A percentile compares a stretch with the other conserved stretches of the same genome.
These are phyloP conservation scores for Lachnum nothofagi DNA, from an alignment of 2,329 filamentous ascomycete genomes.

Conservation along the genomic window DNA sequence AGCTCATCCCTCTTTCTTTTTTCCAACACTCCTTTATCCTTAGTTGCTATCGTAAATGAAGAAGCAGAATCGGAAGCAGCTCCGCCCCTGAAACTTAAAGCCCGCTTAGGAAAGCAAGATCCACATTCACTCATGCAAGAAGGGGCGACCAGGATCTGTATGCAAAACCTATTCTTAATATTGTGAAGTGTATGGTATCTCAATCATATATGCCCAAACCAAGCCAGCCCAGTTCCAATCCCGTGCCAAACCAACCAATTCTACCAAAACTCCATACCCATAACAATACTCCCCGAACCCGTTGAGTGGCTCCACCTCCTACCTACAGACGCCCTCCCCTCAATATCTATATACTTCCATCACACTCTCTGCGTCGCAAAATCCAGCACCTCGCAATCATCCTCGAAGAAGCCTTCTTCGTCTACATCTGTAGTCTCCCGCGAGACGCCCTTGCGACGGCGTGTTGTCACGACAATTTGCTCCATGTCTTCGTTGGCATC, in stretches of 20 bases:
- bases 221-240: neutral
- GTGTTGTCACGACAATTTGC: conserved; percentile 77
- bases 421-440: conserved; percentile 50
- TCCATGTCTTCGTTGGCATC: conserved; percentile 51
- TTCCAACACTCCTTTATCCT: no score
- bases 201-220: neutral
- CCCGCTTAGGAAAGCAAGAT: no score
- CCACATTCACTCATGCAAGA: no score
- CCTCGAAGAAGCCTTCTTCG: conserved; percentile 79
- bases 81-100: no score
- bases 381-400: conserved; percentile 86
- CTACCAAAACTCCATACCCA: neutral
- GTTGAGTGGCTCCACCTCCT: neutral
- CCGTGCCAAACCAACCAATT: neutral
- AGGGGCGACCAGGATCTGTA: no score
- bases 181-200: conserved; percentile 1
- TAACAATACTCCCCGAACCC: neutral
- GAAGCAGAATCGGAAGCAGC: no score
- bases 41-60: no score
- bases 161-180: no score
- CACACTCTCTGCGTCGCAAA: conserved; percentile 69
- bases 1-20: no score
- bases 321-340: neutral
- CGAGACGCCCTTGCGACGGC: conserved; percentile 58
- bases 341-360: conserved; percentile 7